Evolutionary conservation across 1,139 yeast genomes (phyloP).

Genomic region (Sugiyamaella neomexicana): DNA sequence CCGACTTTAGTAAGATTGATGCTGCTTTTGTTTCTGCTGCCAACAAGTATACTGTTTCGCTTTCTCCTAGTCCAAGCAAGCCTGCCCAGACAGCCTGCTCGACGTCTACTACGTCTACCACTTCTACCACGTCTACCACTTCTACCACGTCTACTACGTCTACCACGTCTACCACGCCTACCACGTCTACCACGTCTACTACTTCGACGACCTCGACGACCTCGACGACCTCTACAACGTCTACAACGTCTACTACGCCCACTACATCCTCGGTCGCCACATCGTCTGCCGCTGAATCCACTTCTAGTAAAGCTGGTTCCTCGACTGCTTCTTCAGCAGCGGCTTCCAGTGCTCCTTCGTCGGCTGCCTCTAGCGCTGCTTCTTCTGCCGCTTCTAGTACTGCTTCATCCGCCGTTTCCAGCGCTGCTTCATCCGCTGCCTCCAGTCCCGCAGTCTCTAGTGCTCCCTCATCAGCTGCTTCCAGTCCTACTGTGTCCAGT

Average conservation of each 20-base stretch:
- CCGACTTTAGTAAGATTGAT: constrained; percentile 15
- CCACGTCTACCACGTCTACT: background rate
- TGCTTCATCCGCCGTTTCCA: background rate
- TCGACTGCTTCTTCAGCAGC: background rate
- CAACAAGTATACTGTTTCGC: constrained; percentile 10
- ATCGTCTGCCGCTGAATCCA: background rate
- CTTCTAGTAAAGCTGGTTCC: background rate
- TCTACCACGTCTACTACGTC: background rate
- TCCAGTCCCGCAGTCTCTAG: background rate
- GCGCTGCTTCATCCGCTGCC: background rate
- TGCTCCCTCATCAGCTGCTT: background rate
- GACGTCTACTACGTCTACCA: background rate
- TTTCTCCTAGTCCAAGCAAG: background rate
- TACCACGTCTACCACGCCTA: background rate
- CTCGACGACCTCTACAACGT: background rate
- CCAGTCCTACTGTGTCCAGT: background rate
- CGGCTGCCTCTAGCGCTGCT: background rate
- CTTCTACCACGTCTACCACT: background rate
- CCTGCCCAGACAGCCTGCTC: constrained; percentile 8
- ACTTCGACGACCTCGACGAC: background rate
- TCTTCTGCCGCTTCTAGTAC: background rate
- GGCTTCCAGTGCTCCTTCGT: constrained; percentile 1
- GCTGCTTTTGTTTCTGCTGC: constrained; percentile 18
- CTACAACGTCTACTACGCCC: background rate
- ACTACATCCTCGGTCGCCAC: background rate